Evolutionary conservation across 2,329 filamentous ascomycete genomes (phyloP).

Genomic region (Aspergillus fructus): DNA sequence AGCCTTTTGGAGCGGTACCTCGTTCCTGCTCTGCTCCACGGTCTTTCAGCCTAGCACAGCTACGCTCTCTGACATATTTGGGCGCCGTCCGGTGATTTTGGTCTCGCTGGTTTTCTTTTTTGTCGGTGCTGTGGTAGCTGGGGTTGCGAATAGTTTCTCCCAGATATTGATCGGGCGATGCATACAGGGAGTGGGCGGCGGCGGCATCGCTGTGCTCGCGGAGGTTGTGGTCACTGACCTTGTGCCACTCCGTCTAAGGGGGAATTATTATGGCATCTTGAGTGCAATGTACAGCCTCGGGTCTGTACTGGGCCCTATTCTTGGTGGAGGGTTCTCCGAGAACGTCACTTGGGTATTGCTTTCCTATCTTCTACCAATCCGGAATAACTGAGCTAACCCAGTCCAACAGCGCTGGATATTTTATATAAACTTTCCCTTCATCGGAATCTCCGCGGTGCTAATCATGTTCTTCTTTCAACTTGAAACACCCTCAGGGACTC

Average conservation of each 20-base stretch:
- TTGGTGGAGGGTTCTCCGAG: constrained; percentile 29
- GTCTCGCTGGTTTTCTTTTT: constrained; percentile 47
- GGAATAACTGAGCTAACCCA: neutral
- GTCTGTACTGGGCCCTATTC: constrained; percentile 48
- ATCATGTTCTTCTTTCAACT: constrained; percentile 22
- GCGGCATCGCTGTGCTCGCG: constrained; percentile 42
- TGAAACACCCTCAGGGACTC: constrained; percentile 3
- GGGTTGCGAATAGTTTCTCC: constrained; percentile 43
- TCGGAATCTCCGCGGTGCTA: constrained; percentile 20
- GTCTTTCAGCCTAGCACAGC: constrained; percentile 51
- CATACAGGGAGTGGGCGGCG: constrained; percentile 55
- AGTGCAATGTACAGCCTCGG: constrained; percentile 35
- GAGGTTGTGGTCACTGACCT: constrained; percentile 50
- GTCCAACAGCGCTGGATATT: constrained; percentile 28
- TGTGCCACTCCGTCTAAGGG: constrained; percentile 40
- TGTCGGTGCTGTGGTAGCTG: constrained; percentile 54
- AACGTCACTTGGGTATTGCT: constrained; percentile 20
- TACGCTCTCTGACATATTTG: constrained; percentile 55
- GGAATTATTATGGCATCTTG: constrained; percentile 26
- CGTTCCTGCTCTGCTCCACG: constrained; percentile 64
- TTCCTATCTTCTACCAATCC: no score
- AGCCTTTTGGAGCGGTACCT: constrained; percentile 71
- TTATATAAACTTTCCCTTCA: constrained; percentile 31
- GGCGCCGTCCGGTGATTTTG: constrained; percentile 47
- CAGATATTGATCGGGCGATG: constrained; percentile 56